Percentiles rank a stretch among this genome's conserved stretches.
Conservation (phyloP, 345 rosid genomes). For the Salix suchowensis region DNA sequence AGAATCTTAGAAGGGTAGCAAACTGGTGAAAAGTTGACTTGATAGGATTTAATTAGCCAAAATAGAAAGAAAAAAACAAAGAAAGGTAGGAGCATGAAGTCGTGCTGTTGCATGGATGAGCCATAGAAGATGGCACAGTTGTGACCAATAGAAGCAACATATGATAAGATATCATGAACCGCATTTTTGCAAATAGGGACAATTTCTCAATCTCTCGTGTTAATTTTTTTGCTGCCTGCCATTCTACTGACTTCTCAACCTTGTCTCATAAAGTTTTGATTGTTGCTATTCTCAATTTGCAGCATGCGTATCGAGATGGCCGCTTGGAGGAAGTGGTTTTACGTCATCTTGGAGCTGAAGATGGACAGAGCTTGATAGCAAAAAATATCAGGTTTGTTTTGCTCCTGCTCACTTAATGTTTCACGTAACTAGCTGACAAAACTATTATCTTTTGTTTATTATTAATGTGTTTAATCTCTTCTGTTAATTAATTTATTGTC, state of each 20-base stretch:
- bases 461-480: not conserved
- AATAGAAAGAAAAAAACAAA: not conserved
- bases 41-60: not conserved
- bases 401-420: not conserved
- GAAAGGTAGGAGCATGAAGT: not conserved
- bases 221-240: not conserved
- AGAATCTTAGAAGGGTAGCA: not conserved
- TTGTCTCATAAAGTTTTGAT: not conserved
- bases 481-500: not conserved
- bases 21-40: not conserved
- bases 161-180: not conserved
- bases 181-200: not conserved
- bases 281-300: conserved; percentile 15
- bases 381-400: conserved; percentile 44
- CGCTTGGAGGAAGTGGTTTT: conserved; percentile 66
- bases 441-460: not conserved
- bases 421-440: not conserved
- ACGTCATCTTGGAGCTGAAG: conserved; percentile 69
- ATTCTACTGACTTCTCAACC: not conserved
- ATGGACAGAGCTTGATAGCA: conserved; percentile 54
- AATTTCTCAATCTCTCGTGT: not conserved
- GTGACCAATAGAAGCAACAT: not conserved
- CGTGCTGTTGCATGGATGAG: not conserved
- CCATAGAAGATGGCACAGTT: not conserved
- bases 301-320: conserved; percentile 80